These are phyloP conservation scores for Phytophthora multivora DNA, from an alignment of 352 stramenopile species.

Conservation along the genomic window DNA sequence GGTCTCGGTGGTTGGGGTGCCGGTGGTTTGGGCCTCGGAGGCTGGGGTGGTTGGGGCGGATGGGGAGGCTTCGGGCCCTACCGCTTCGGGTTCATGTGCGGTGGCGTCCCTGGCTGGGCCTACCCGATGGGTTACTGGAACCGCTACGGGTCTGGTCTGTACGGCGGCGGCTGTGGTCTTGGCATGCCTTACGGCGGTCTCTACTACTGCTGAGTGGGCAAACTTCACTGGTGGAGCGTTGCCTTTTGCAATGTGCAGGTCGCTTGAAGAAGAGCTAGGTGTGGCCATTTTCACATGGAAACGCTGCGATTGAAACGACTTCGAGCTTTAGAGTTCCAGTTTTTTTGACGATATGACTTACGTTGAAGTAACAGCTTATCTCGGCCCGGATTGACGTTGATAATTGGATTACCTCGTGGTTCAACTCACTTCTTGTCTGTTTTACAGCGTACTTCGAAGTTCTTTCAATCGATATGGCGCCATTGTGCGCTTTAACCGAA, in stretches of 20 bases:
- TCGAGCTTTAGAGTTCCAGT: no score
- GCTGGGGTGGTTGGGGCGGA: constrained; percentile 18
- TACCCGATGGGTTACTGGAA: constrained; percentile 50
- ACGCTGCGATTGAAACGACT: no score
- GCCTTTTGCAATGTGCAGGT: no score
- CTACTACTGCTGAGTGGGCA: constrained; percentile 30
- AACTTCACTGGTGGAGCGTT: background rate
- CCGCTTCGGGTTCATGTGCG: constrained; percentile 51
- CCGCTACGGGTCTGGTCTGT: constrained; percentile 26
- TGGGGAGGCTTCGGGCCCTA: constrained; percentile 82
- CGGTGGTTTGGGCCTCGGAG: constrained; percentile 9
- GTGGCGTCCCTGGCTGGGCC: constrained; percentile 34
- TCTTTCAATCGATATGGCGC: constrained; percentile 15
- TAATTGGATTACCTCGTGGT: no score
- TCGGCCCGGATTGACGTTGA: no score
- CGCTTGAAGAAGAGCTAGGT: no score
- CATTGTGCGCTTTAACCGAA: no score
- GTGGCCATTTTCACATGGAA: no score
- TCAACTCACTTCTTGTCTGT: no score
- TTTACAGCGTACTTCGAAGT: constrained; percentile 18
- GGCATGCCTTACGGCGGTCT: constrained; percentile 29
- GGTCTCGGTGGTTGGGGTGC: background rate
- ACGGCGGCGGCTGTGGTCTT: constrained; percentile 25
- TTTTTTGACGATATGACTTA: no score
- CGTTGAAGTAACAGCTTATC: no score